A percentile compares a stretch with the other conserved stretches of the same genome.
Conservation (phyloP, 2,329 filamentous ascomycete species). For the Leptoxyphium fumago region DNA sequence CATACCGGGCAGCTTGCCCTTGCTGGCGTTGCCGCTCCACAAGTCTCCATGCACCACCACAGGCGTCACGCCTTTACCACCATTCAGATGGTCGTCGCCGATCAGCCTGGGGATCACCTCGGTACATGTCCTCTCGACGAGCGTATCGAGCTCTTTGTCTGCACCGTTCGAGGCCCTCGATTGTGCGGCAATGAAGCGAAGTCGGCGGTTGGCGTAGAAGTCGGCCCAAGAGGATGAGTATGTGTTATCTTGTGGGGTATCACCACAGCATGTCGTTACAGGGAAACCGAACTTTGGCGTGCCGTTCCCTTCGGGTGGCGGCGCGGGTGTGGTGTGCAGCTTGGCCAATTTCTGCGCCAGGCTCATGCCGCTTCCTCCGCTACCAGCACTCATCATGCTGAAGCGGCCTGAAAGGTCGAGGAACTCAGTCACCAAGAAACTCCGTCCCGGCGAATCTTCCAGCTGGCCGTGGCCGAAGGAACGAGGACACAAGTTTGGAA, state of each 20-base stretch:
- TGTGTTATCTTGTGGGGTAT: conserved; percentile 66
- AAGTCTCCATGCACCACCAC: conserved; percentile 82
- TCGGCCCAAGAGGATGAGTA: conserved; percentile 64
- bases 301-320: conserved; percentile 43
- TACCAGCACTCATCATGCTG: conserved; percentile 5
- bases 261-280: conserved; percentile 71
- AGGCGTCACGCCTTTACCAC: conserved; percentile 47
- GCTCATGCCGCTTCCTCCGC: conserved; percentile 31
- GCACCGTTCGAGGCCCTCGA: conserved; percentile 47
- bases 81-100: conserved; percentile 49
- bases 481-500: conserved; percentile 61
- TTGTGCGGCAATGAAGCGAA: conserved; percentile 48
- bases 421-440: conserved; percentile 61
- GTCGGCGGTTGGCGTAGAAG: conserved; percentile 66
- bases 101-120: conserved; percentile 64
- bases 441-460: conserved; percentile 30
- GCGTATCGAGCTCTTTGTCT: conserved; percentile 44
- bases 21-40: conserved; percentile 76
- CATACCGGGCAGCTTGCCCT: conserved; percentile 44
- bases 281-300: conserved; percentile 68
- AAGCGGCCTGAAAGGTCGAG: conserved; percentile 44
- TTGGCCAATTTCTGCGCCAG: conserved; percentile 64
- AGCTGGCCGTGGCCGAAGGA: conserved; percentile 58
- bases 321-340: conserved; percentile 63
- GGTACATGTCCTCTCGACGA: conserved; percentile 50